Base-by-base conservation (phyloP, 148 eudicot species). In the Fagopyrum esculentum region DNA sequence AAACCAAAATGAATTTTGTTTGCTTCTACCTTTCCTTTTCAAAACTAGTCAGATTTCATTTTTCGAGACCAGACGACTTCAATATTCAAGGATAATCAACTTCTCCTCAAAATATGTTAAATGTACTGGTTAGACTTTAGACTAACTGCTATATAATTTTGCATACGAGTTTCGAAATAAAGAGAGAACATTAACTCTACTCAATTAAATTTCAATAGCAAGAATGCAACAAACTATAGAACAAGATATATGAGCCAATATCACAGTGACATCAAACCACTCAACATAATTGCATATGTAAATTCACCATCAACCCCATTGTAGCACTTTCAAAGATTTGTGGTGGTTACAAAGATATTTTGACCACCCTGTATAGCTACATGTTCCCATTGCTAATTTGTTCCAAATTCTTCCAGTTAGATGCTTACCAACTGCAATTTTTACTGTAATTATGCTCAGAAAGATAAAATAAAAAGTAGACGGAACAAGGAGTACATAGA, bases 141-240 rank as follows among this genome's bases (percentile, higher is more conserved):
- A 22, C 26, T 22, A 22, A 22, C 26, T 22, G 26, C 26, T 22
- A 22, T 22, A 22, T 22, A 22, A 22, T 22, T 22, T 22, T 22
- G 26, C 26, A 22, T 22, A 22, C 26, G 26, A 22, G 26, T 22
- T 22, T 22, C 26, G 26, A 22, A 22, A 22, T 22, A 22, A 22
- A 22, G 26, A 22, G 26, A 22, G 26, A 22, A 22, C 26, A 22
- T 22, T 22, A 22, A 30, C 52, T 73, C 60, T 30, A 73, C 45
- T 40, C 26, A 29, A 73, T 54, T 44, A 54, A 54, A 71, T 45
- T 46, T 7, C 52, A 15, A 45, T 51, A n/a, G 7, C 74, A 72
- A 72, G 52, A 72, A 64, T 40, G 70, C 70, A 64, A 64, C 70
- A 12, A 40, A 22, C 70, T 45, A 64, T 40, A 30, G 45, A 64